Conservation (phyloP, 2,329 filamentous ascomycete species). For the Claviceps arundinis region DNA sequence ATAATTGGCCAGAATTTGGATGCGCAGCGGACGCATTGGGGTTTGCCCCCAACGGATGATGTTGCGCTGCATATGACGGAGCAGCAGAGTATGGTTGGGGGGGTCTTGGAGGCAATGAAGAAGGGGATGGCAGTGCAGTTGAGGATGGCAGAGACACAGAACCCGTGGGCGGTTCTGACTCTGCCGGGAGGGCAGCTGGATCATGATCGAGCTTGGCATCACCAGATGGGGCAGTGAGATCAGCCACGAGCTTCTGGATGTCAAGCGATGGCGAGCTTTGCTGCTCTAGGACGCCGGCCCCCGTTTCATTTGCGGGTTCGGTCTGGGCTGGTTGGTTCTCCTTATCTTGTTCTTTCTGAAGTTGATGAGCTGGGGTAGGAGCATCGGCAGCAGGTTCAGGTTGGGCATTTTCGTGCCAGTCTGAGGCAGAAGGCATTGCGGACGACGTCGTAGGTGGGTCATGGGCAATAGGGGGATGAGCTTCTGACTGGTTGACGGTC, state of each 20-base stretch:
- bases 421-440: constrained; percentile 10
- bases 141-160: constrained; percentile 18
- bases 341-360: constrained; percentile 11
- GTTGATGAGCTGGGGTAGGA: constrained; percentile 14
- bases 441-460: constrained; percentile 15
- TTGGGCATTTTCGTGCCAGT: constrained; percentile 8
- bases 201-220: constrained; percentile 19
- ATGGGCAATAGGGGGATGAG: constrained; percentile 18
- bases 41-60: constrained; percentile 20
- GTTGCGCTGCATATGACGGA: constrained; percentile 25
- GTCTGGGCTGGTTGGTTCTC: constrained; percentile 8
- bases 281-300: constrained; percentile 15
- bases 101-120: constrained; percentile 35
- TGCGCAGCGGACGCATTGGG: constrained; percentile 18
- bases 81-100: constrained; percentile 25
- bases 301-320: constrained; percentile 16
- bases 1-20: constrained; percentile 19
- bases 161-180: constrained; percentile 14
- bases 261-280: constrained; percentile 20
- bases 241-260: constrained; percentile 28
- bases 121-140: constrained; percentile 22
- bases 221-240: constrained; percentile 24
- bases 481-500: constrained; percentile 18
- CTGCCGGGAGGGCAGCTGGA: constrained; percentile 13
- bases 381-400: constrained; percentile 8